A percentile compares a stretch with the other conserved stretches of the same genome.
These are phyloP conservation scores for Platismatia glauca DNA, from an alignment of 495 filamentous ascomycete genomes.

Conservation along the genomic window DNA sequence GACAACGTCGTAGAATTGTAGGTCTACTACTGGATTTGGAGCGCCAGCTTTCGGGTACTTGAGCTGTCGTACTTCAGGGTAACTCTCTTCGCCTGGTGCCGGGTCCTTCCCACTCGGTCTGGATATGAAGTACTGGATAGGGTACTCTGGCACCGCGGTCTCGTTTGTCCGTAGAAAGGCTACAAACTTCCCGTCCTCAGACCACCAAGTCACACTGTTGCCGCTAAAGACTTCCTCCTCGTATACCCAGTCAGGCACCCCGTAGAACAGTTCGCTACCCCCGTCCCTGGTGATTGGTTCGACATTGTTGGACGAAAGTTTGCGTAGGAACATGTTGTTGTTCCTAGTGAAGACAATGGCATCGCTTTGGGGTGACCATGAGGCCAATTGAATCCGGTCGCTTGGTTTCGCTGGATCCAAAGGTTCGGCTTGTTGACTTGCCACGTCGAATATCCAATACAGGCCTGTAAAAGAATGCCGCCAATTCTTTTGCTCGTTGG, in stretches of 20 bases:
- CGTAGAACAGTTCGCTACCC: conserved; percentile 80
- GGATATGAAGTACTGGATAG: conserved; percentile 86
- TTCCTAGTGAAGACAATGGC: conserved; percentile 74
- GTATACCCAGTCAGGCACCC: conserved; percentile 98
- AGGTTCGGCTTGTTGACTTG: conserved; percentile 66
- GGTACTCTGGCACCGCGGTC: conserved; percentile 82
- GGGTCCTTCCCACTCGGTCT: conserved; percentile 72
- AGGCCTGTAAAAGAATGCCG: conserved; percentile 73
- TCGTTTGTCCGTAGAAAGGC: conserved; percentile 93
- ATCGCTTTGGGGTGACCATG: conserved; percentile 84
- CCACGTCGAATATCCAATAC: conserved; percentile 94
- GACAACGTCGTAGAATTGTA: conserved; percentile 84
- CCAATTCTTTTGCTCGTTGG: conserved; percentile 66
- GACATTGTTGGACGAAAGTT: conserved; percentile 50
- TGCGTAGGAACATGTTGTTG: conserved; percentile 82
- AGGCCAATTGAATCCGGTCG: conserved; percentile 71
- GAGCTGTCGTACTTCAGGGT: conserved; percentile 83
- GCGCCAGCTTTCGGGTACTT: conserved; percentile 97
- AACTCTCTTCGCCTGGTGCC: conserved; percentile 66
- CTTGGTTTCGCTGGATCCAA: conserved; percentile 60
- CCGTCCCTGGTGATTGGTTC: conserved; percentile 78
- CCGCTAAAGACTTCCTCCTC: conserved; percentile 87
- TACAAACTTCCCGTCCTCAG: conserved; percentile 73
- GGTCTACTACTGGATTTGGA: conserved; percentile 78
- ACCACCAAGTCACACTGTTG: conserved; percentile 90